Percentiles rank a stretch among this genome's conserved stretches.
phyloP scores from a whole-genome alignment of 208 protist species.

The Acanthamoeba castellanii region DNA sequence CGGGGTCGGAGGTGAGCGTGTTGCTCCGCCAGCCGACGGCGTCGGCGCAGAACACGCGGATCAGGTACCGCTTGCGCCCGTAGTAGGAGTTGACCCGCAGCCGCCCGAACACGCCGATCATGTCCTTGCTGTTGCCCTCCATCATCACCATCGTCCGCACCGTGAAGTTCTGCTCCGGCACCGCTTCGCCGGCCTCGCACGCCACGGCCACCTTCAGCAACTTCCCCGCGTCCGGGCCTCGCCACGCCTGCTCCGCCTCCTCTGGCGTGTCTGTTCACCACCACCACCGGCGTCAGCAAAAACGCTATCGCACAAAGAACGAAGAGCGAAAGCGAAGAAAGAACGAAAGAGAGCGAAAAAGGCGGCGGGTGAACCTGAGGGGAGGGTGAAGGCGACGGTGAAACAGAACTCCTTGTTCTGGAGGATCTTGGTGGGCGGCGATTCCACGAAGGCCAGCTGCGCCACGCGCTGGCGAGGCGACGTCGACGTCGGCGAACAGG shows the following conservation, averaged over 20 bases:
- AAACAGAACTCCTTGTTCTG: conserved; percentile 66
- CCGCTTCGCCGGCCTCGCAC: neutral
- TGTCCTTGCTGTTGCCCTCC: neutral
- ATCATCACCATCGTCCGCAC: conserved; percentile 34
- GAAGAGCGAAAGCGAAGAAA: neutral
- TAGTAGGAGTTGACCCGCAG: conserved; percentile 72
- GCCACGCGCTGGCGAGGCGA: neutral
- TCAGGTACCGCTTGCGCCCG: conserved; percentile 45
- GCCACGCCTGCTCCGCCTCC: neutral
- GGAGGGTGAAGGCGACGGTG: conserved; percentile 38
- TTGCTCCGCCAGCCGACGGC: neutral
- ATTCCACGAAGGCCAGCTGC: conserved; percentile 6
- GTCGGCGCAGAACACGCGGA: conserved; percentile 8
- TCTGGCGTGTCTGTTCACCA: neutral
- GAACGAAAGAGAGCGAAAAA: neutral
- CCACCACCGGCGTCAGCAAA: neutral
- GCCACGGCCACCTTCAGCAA: neutral
- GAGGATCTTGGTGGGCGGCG: neutral
- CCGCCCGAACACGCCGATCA: conserved; percentile 24
- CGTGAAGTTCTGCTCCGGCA: conserved; percentile 40
- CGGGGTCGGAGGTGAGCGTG: neutral
- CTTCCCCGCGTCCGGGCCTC: neutral
- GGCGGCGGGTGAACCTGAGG: neutral
- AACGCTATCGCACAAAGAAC: neutral
- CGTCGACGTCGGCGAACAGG: neutral